Percentiles rank a stretch among this genome's conserved stretches.
These are phyloP conservation scores for Zygosaccharomyces rouxii DNA, from an alignment of 805 yeast species.

Conservation along the genomic window DNA sequence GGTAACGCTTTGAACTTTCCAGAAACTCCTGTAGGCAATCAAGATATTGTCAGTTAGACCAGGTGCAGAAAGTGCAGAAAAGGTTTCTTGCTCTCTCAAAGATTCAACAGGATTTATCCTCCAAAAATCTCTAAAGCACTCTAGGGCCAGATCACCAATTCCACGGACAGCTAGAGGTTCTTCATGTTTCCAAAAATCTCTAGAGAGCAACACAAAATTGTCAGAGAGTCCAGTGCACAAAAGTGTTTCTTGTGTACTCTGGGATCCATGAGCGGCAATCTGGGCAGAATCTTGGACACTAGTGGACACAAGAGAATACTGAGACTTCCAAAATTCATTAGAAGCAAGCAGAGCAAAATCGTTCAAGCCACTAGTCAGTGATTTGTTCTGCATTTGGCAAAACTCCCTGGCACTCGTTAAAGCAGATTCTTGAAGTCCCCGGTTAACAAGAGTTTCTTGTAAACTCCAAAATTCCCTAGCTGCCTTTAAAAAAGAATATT, in stretches of 20 bases:
- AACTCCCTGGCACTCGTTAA: background rate
- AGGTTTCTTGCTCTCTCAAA: too few relatives aligned
- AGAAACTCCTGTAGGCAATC: background rate
- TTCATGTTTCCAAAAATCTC: background rate
- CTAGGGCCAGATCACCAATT: background rate
- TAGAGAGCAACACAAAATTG: background rate
- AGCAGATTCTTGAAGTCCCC: background rate
- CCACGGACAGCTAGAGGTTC: background rate
- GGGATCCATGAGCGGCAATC: too few relatives aligned
- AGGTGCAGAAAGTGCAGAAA: too few relatives aligned
- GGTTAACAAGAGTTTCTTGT: background rate
- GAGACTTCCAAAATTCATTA: background rate
- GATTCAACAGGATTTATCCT: too few relatives aligned
- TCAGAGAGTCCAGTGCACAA: too few relatives aligned
- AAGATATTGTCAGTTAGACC: too few relatives aligned
- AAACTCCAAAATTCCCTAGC: background rate
- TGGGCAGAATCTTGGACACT: background rate
- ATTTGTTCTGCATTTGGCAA: background rate
- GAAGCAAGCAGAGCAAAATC: background rate
- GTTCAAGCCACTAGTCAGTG: background rate
- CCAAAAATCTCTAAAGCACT: background rate
- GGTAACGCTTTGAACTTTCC: background rate
- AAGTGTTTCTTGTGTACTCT: too few relatives aligned
- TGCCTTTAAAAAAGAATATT: background rate
- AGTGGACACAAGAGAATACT: background rate